Percentiles rank a stretch among this genome's conserved stretches.
Evolutionary conservation across 352 stramenopile species (phyloP).

Genomic region (Phytopythium ostracodes): DNA sequence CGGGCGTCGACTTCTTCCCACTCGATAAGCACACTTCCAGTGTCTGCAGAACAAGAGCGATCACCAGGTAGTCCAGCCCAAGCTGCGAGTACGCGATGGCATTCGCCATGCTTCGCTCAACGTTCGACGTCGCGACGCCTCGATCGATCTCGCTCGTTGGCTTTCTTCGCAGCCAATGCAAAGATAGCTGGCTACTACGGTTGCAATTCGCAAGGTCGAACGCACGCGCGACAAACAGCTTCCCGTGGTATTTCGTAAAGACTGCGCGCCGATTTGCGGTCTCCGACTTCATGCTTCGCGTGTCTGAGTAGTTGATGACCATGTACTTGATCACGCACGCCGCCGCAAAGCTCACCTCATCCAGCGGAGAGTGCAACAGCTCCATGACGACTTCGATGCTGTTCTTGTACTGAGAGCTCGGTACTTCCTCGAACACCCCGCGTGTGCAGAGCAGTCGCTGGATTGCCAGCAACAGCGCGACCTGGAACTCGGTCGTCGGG

Average conservation of each 20-base stretch:
- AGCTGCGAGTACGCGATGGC: conserved; percentile 77
- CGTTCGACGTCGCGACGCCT: conserved; percentile 32
- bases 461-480: conserved; percentile 71
- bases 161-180: conserved; percentile 17
- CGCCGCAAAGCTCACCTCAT: conserved; percentile 83
- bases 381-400: conserved; percentile 86
- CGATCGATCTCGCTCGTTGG: conserved; percentile 8
- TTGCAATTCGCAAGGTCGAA: conserved; percentile 81
- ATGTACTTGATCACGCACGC: conserved; percentile 86
- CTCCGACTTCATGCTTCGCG: conserved; percentile 80
- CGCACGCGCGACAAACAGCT: conserved; percentile 75
- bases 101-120: conserved; percentile 73
- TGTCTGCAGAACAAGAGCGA: conserved; percentile 72
- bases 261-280: conserved; percentile 77
- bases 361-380: conserved; percentile 77
- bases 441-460: conserved; percentile 79
- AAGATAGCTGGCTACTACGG: conserved; percentile 21
- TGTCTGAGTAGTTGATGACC: conserved; percentile 89
- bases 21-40: conserved; percentile 84
- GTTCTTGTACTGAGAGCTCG: conserved; percentile 83
- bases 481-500: conserved; percentile 78
- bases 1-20: conserved; percentile 80
- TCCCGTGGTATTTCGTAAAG: conserved; percentile 82
- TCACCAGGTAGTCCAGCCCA: conserved; percentile 77
- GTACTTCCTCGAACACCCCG: conserved; percentile 82